Percentiles rank a stretch among this genome's conserved stretches.
These are phyloP conservation scores for Saitozyma sp. DNA, from an alignment of 768 basidiomycete genomes.

Conservation along the genomic window DNA sequence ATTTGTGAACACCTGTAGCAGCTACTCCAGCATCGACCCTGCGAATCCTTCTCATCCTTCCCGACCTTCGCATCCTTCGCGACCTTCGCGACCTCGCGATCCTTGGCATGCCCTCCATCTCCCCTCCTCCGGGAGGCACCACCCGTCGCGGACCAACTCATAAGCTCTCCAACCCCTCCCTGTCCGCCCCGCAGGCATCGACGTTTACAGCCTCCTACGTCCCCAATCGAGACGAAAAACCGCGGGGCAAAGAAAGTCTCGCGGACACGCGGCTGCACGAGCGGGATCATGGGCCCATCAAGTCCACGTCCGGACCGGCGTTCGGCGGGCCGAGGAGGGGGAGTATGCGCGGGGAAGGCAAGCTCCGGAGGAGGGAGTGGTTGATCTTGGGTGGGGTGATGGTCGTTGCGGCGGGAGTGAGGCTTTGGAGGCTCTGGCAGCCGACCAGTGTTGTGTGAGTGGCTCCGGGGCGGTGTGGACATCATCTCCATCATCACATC, in stretches of 20 bases:
- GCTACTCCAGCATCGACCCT: too few relatives aligned
- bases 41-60: too few relatives aligned
- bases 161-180: not conserved
- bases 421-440: constrained; percentile 78
- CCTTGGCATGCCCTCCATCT: too few relatives aligned
- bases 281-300: not conserved
- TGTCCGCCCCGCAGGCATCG: not conserved
- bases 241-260: too few relatives aligned
- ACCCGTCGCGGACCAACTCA: not conserved
- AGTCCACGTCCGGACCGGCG: too few relatives aligned
- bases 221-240: too few relatives aligned
- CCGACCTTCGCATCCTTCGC: too few relatives aligned
- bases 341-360: constrained; percentile 8
- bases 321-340: too few relatives aligned
- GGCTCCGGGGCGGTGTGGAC: too few relatives aligned
- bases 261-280: not conserved
- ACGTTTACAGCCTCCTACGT: not conserved
- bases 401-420: constrained; percentile 72
- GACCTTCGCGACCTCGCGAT: too few relatives aligned
- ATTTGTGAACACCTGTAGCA: too few relatives aligned
- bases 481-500: too few relatives aligned
- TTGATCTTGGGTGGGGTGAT: constrained; percentile 23
- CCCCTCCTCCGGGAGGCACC: not conserved
- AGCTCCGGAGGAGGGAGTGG: constrained; percentile 39
- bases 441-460: constrained; percentile 91